These are phyloP conservation scores for Beauveria sp. DNA, from an alignment of 2,329 filamentous ascomycete species.

Conservation along the genomic window DNA sequence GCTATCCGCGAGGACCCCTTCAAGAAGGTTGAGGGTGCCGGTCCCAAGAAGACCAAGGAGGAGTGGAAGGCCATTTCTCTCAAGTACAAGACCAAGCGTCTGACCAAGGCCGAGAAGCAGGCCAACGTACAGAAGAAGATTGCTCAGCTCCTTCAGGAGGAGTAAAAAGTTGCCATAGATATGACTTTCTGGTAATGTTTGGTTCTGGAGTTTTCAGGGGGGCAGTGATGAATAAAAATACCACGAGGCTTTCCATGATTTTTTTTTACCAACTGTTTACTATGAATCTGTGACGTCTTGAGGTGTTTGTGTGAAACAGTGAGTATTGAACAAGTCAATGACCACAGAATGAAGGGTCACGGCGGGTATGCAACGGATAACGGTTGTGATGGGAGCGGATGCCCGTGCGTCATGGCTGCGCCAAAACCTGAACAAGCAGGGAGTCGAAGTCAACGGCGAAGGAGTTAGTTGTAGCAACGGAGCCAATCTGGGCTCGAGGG, in stretches of 20 bases:
- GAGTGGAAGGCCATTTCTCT: slow-evolving; percentile 93
- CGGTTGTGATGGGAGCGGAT: too few species aligned
- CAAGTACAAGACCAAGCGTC: slow-evolving; percentile 76
- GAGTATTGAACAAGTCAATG: background rate
- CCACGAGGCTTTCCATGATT: slow-evolving; percentile 12
- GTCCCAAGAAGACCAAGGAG: slow-evolving; percentile 91
- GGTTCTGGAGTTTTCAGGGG: slow-evolving; percentile 32
- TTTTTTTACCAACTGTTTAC: background rate
- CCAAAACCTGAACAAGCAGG: background rate
- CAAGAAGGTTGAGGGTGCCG: slow-evolving; percentile 76
- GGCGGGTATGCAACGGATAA: too few species aligned
- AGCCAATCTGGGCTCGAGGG: background rate
- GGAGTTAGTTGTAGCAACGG: background rate
- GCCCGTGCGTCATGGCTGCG: background rate
- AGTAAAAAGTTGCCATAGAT: slow-evolving; percentile 25
- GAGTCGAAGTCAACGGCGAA: background rate
- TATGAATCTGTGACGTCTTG: background rate
- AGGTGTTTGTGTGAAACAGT: background rate
- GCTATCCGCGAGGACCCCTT: slow-evolving; percentile 96
- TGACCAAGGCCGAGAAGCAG: slow-evolving; percentile 75
- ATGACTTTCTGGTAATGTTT: slow-evolving; percentile 21
- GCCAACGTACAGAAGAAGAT: slow-evolving; percentile 86
- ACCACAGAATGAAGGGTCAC: too few species aligned
- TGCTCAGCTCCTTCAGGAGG: slow-evolving; percentile 60
- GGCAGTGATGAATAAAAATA: slow-evolving; percentile 28